Percentiles rank a stretch among this genome's conserved stretches.
Conservation (phyloP, 139 green algal species). For the Yamagishiella unicocca region DNA sequence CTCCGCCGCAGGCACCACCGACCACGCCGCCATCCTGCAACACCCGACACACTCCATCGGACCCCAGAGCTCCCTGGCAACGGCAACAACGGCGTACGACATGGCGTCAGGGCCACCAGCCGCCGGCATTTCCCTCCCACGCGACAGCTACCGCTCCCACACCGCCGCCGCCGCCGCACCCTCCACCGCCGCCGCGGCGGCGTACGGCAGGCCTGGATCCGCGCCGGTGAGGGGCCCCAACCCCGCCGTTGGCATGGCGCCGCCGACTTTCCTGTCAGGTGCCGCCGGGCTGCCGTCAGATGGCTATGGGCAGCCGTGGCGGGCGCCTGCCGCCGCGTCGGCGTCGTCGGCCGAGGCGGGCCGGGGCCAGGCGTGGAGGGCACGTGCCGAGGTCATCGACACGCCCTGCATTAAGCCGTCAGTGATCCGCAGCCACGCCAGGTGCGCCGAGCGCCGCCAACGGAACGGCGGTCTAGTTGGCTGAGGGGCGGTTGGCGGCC, state of each 20-base stretch:
- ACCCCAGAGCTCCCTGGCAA: too few relatives aligned
- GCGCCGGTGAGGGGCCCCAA: background rate
- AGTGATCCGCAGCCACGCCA: slow-evolving; percentile 1
- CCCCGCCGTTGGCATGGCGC: too few relatives aligned
- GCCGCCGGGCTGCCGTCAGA: background rate
- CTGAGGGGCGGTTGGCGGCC: too few relatives aligned
- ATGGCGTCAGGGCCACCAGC: too few relatives aligned
- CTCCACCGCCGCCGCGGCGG: background rate
- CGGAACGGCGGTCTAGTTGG: too few relatives aligned
- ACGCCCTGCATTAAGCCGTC: slow-evolving; percentile 15
- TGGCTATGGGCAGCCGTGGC: background rate
- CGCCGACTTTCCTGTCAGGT: background rate
- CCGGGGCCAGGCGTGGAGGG: background rate
- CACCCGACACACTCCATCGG: background rate
- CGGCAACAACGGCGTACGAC: too few relatives aligned
- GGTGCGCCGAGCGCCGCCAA: too few relatives aligned
- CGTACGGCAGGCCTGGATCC: background rate
- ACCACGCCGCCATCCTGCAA: slow-evolving; percentile 15
- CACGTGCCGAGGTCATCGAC: background rate
- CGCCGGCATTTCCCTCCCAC: too few relatives aligned
- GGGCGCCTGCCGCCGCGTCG: background rate
- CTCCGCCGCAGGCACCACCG: slow-evolving; percentile 17
- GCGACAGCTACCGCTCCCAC: background rate
- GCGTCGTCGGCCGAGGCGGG: background rate
- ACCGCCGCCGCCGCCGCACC: background rate